These are phyloP conservation scores for Friedmanniomyces simplex DNA, from an alignment of 495 filamentous ascomycete species.

Conservation along the genomic window DNA sequence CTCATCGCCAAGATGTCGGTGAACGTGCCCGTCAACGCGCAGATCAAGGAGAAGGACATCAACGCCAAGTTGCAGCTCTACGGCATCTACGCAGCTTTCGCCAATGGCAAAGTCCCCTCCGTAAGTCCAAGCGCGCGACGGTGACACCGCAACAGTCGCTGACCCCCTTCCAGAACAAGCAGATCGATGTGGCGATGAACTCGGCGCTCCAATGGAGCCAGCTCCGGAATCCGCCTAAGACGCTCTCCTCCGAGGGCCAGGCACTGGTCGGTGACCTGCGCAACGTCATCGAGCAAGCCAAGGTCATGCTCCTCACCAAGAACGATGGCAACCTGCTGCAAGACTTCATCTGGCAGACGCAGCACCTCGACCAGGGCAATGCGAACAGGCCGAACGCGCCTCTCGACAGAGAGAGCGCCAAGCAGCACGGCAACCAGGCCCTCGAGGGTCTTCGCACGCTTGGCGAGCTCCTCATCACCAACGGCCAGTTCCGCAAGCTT, in stretches of 20 bases:
- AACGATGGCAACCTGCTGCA: slow-evolving; percentile 90
- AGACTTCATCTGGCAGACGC: slow-evolving; percentile 91
- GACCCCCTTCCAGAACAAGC: slow-evolving; percentile 53
- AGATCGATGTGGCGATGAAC: slow-evolving; percentile 91
- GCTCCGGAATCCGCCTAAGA: slow-evolving; percentile 58
- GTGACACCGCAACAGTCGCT: background rate
- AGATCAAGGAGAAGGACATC: slow-evolving; percentile 51
- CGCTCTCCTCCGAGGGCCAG: slow-evolving; percentile 74
- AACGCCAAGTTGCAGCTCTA: slow-evolving; percentile 92
- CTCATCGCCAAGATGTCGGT: slow-evolving; percentile 25
- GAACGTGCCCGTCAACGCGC: slow-evolving; percentile 34
- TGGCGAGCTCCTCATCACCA: slow-evolving; percentile 83
- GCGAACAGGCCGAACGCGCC: slow-evolving; percentile 52
- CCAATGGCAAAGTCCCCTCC: slow-evolving; percentile 82
- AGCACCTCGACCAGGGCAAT: slow-evolving; percentile 51
- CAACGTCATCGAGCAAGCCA: slow-evolving; percentile 79
- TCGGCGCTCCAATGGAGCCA: slow-evolving; percentile 59
- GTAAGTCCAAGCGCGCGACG: slow-evolving; percentile 39
- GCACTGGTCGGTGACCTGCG: slow-evolving; percentile 64
- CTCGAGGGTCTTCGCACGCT: slow-evolving; percentile 80
- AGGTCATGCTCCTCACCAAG: slow-evolving; percentile 81
- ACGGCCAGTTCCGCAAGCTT: slow-evolving; percentile 93
- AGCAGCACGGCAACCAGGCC: slow-evolving; percentile 71
- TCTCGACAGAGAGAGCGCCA: slow-evolving; percentile 59
- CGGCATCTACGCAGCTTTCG: slow-evolving; percentile 82